Evolutionary conservation across 2,329 filamentous ascomycete genomes (phyloP).

Genomic region (Exserohilum rostratum): DNA sequence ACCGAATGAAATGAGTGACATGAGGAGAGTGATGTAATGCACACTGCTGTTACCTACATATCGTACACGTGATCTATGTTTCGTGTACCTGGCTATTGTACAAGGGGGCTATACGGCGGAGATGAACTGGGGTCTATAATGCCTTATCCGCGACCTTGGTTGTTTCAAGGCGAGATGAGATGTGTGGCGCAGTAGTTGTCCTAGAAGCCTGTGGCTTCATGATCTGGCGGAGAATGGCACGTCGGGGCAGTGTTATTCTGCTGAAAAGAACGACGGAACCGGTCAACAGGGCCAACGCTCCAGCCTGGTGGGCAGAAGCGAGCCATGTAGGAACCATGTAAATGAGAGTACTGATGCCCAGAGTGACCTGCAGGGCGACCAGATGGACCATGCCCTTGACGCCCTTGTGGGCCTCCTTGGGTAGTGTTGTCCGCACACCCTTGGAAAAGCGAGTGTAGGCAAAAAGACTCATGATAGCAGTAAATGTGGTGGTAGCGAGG

Average conservation of each 20-base stretch:
- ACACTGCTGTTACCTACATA: constrained; percentile 7
- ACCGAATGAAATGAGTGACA: background rate
- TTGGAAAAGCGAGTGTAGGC: constrained; percentile 76
- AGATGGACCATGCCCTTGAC: constrained; percentile 82
- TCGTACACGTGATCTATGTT: constrained; percentile 5
- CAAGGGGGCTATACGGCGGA: background rate
- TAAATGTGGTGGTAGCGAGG: constrained; percentile 87
- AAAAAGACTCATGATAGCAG: constrained; percentile 77
- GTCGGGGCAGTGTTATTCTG: constrained; percentile 43
- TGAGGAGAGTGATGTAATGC: background rate
- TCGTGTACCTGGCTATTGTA: constrained; percentile 5
- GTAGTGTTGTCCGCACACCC: constrained; percentile 64
- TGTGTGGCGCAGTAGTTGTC: constrained; percentile 23
- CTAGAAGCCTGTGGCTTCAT: constrained; percentile 29
- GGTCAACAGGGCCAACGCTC: constrained; percentile 81
- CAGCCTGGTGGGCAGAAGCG: constrained; percentile 91
- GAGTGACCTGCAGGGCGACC: constrained; percentile 77
- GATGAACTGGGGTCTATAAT: constrained; percentile 10
- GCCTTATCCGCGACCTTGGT: constrained; percentile 23
- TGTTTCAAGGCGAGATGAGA: constrained; percentile 29
- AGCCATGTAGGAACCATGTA: constrained; percentile 91
- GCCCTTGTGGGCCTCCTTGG: constrained; percentile 69
- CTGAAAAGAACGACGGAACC: constrained; percentile 81
- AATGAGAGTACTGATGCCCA: constrained; percentile 89
- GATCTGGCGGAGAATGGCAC: constrained; percentile 39